Base-by-base conservation (phyloP, 2,329 filamentous ascomycete species). In the Verticillium zaregamsianum region DNA sequence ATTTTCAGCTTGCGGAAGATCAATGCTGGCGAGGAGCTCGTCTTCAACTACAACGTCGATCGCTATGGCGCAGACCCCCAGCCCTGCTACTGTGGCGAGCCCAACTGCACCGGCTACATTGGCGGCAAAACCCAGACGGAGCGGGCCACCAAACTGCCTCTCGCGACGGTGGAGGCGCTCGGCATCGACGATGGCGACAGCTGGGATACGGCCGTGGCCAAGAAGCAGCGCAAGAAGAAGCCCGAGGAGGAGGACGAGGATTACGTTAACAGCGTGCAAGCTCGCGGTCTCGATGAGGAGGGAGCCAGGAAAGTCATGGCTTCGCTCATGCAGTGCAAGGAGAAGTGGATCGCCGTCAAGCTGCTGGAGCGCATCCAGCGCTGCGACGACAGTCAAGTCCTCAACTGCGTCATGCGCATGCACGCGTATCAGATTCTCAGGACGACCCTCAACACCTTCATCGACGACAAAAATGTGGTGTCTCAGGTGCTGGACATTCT, bases 1-100 rank as follows among this genome's bases (percentile, higher is more conserved):
- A 98, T 99, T 68, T 99, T 99, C 80, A 92, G 93, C 69, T 86
- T 91, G 77, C 91, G 93, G 66, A 82, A 86, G 70, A 90, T 99
- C 72, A 87, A 88, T 72, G 88, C 91, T 20, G 95, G 95, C 61
- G 95, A 99, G 75, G 95, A 99, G 76, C 81, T 99, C 61, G 93
- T 97, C 25, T 99, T 99, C 82, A 97, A 99, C 80, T 99, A 99
- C 85, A 99, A 99, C 70, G 95, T 99, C 67, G 95, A 99, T 76
- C 89, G 95, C 66, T 99, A 99, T 73, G 95, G 95, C 66, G 93
- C 95, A 54, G 93, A 99, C 69, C 94, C 95, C 54, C 94, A 98
- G 75, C 93, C 92, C 32, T 99, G 95, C 77, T 98, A 98, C 76
- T 99, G 95, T 74, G 93, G 87, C 65, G 95, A 99, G 76, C 83